phyloP scores from a whole-genome alignment of 2,329 filamentous ascomycete genomes.

The Aspergillus brasiliensis region DNA sequence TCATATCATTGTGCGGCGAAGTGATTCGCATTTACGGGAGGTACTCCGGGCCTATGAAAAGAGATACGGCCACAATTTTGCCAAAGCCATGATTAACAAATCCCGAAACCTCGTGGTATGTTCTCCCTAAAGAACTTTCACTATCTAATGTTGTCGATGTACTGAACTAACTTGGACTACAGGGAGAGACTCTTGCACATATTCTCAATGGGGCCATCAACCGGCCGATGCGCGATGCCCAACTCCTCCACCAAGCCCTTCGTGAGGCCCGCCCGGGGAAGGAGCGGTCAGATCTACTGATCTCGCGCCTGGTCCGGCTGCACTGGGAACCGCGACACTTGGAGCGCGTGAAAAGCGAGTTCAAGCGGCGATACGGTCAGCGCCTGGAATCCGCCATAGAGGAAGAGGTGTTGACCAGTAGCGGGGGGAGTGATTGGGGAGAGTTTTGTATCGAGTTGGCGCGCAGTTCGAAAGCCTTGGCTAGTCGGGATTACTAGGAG shows the following conservation, averaged over 20 bases:
- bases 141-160: not conserved
- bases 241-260: constrained; percentile 88
- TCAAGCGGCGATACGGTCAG: constrained; percentile 72
- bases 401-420: constrained; percentile 67
- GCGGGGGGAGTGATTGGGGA: constrained; percentile 63
- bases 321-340: constrained; percentile 92
- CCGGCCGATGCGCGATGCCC: constrained; percentile 86
- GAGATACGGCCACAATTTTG: constrained; percentile 77
- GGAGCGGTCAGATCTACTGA: constrained; percentile 83
- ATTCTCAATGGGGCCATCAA: constrained; percentile 97
- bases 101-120: constrained; percentile 89
- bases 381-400: constrained; percentile 77
- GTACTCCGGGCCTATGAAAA: constrained; percentile 76
- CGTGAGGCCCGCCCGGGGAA: constrained; percentile 68
- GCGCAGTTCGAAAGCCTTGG: constrained; percentile 34
- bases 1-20: constrained; percentile 75
- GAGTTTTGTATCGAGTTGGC: constrained; percentile 70
- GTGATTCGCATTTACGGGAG: constrained; percentile 78
- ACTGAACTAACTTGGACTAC: constrained; percentile 12
- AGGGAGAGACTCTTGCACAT: constrained; percentile 94
- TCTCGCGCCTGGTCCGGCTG: constrained; percentile 80
- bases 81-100: constrained; percentile 81
- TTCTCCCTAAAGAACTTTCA: constrained; percentile 28
- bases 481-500: constrained; percentile 3
- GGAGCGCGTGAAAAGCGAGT: constrained; percentile 76